These are phyloP conservation scores for Gastroboletus turbinatus DNA, from an alignment of 1,284 basidiomycete species.

Conservation along the genomic window DNA sequence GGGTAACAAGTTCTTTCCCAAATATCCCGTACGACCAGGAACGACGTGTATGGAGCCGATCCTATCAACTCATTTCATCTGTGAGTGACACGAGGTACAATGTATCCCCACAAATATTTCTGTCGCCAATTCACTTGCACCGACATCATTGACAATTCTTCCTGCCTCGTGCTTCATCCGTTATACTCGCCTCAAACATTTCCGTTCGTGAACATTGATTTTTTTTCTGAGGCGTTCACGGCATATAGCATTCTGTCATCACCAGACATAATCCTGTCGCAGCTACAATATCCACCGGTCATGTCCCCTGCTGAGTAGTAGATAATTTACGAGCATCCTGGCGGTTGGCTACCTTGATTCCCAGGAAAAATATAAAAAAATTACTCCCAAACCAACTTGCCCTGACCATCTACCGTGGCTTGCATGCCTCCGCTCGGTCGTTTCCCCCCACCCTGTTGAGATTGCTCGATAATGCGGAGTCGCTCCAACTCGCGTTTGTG, in stretches of 20 bases:
- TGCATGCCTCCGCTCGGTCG: slow-evolving; percentile 54
- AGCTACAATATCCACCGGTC: slow-evolving; percentile 15
- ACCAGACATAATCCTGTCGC: slow-evolving; percentile 11
- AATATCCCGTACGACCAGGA: slow-evolving; percentile 1
- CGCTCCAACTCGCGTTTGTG: slow-evolving; percentile 64
- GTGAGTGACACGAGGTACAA: slow-evolving; percentile 11
- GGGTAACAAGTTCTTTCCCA: slow-evolving; percentile 1
- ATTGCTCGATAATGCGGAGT: slow-evolving; percentile 52
- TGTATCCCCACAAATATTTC: slow-evolving; percentile 4
- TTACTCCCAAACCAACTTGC: slow-evolving; percentile 59
- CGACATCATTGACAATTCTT: slow-evolving; percentile 26
- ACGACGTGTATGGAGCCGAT: slow-evolving; percentile 6
- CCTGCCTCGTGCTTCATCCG: slow-evolving; percentile 1
- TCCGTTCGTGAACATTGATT: slow-evolving; percentile 6
- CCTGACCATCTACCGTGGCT: slow-evolving; percentile 48
- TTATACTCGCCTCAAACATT: slow-evolving; percentile 9
- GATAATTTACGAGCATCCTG: slow-evolving; percentile 21
- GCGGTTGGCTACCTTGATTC: not conserved
- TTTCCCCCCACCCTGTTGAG: slow-evolving; percentile 31
- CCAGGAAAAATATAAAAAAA: not conserved
- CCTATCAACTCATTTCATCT: slow-evolving; percentile 3
- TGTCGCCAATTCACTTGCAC: slow-evolving; percentile 15
- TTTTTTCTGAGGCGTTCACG: slow-evolving; percentile 21
- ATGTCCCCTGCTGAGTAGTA: slow-evolving; percentile 14
- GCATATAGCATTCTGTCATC: slow-evolving; percentile 21